Conservation (phyloP, 2,329 filamentous ascomycete species). For the Phaeoacremonium minimum region DNA sequence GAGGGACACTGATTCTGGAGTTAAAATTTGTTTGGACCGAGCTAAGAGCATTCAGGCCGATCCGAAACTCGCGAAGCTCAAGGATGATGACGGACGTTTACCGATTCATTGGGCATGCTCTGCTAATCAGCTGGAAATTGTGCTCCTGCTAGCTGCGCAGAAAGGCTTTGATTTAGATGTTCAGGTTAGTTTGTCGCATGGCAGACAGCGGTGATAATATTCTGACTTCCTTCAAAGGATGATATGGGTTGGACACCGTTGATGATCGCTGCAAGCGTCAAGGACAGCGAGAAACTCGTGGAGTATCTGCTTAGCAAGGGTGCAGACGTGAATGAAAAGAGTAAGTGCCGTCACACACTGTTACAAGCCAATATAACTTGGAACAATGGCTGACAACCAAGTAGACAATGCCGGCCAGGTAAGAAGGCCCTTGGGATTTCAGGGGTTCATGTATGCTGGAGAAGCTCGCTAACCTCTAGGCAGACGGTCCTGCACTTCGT, state of each 20-base stretch:
- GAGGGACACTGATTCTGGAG: too few species aligned
- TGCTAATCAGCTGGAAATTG: constrained; percentile 73
- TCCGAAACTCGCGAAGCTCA: constrained; percentile 65
- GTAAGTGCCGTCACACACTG: constrained; percentile 29
- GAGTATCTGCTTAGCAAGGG: constrained; percentile 63
- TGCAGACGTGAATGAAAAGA: constrained; percentile 71
- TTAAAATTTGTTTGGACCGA: too few species aligned
- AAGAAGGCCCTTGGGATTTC: constrained; percentile 5
- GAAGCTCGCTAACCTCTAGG: constrained; percentile 1
- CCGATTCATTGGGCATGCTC: constrained; percentile 93
- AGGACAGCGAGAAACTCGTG: constrained; percentile 66
- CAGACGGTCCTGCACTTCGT: constrained; percentile 89
- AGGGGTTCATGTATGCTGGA: constrained; percentile 2
- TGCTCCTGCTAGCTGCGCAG: constrained; percentile 64
- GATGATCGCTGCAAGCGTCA: constrained; percentile 76
- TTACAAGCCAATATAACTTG: background rate
- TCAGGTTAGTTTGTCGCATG: constrained; percentile 53
- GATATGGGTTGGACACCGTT: constrained; percentile 77
- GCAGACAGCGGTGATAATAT: too few species aligned
- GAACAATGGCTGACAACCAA: constrained; percentile 10
- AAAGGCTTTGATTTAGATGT: constrained; percentile 80
- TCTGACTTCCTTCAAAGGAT: too few species aligned
- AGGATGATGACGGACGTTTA: constrained; percentile 84
- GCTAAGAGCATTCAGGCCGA: constrained; percentile 70
- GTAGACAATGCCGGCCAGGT: constrained; percentile 64